Evolutionary conservation across 2,329 filamentous ascomycete species (phyloP).

Genomic region (Botrytis aclada): DNA sequence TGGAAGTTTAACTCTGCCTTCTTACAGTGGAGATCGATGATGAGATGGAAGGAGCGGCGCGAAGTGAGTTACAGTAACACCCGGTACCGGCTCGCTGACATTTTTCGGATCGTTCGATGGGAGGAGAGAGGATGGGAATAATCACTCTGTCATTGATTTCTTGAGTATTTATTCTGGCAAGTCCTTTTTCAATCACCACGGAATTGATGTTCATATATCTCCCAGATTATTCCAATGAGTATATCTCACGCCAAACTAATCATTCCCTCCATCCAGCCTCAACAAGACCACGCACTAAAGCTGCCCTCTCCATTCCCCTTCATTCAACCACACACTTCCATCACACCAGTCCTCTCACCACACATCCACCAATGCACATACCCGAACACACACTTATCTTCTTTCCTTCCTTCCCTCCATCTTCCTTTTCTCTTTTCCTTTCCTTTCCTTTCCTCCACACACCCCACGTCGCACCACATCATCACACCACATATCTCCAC

Average conservation of each 20-base stretch:
- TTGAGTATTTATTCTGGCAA: background rate
- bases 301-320: background rate
- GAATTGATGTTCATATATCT: background rate
- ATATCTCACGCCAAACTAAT: background rate
- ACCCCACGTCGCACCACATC: background rate
- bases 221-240: background rate
- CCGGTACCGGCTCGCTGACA: background rate
- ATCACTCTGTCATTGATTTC: background rate
- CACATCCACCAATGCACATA: background rate
- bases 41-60: background rate
- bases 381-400: background rate
- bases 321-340: background rate
- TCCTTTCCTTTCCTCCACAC: background rate
- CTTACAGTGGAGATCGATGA: conserved; percentile 3
- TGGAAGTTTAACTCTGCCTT: background rate
- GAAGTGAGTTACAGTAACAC: background rate
- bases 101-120: background rate
- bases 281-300: background rate
- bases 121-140: background rate
- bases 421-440: background rate
- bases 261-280: background rate
- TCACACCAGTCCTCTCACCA: background rate
- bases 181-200: background rate
- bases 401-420: background rate
- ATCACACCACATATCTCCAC: background rate